These are phyloP conservation scores for Globisporangium abappressorium DNA, from an alignment of 352 stramenopile species.

Conservation along the genomic window DNA sequence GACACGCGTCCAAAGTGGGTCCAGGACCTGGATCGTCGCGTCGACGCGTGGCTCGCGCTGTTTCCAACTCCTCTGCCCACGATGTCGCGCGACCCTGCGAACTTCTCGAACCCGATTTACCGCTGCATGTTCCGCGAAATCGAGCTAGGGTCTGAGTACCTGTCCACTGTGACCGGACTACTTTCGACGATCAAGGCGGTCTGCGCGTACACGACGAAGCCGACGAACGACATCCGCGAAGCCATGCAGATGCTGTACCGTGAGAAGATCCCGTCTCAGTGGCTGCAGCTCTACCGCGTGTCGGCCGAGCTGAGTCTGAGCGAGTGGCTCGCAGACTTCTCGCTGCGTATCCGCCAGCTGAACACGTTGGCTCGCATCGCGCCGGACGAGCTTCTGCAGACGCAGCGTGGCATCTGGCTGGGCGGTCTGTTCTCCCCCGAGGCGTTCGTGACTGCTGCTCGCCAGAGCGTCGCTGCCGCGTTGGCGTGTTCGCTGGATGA, in stretches of 20 bases:
- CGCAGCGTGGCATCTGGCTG: slow-evolving; percentile 73
- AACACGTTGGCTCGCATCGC: slow-evolving; percentile 40
- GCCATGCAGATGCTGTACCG: slow-evolving; percentile 76
- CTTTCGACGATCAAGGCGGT: slow-evolving; percentile 71
- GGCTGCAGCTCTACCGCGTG: slow-evolving; percentile 56
- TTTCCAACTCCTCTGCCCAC: slow-evolving; percentile 49
- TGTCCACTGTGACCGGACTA: slow-evolving; percentile 64
- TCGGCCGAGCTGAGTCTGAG: slow-evolving; percentile 55
- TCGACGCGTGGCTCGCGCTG: slow-evolving; percentile 55
- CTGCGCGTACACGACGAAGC: slow-evolving; percentile 81
- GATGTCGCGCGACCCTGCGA: slow-evolving; percentile 42
- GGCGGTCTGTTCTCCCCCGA: slow-evolving; percentile 93
- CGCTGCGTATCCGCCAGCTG: slow-evolving; percentile 68
- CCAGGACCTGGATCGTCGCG: slow-evolving; percentile 69
- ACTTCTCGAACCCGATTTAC: slow-evolving; percentile 88
- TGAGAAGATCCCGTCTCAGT: slow-evolving; percentile 64
- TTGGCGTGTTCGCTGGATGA: slow-evolving; percentile 87
- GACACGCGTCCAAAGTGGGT: slow-evolving; percentile 80
- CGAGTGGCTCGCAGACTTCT: slow-evolving; percentile 87
- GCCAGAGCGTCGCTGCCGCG: slow-evolving; percentile 84
- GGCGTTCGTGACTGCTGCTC: slow-evolving; percentile 90
- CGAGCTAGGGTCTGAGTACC: slow-evolving; percentile 61
- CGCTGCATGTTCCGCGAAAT: slow-evolving; percentile 90
- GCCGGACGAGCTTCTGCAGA: slow-evolving; percentile 35
- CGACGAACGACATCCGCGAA: slow-evolving; percentile 84